A percentile compares a stretch with the other conserved stretches of the same genome.
These are phyloP conservation scores for Rhodofomes roseus DNA, from an alignment of 1,284 basidiomycete species.

Conservation along the genomic window DNA sequence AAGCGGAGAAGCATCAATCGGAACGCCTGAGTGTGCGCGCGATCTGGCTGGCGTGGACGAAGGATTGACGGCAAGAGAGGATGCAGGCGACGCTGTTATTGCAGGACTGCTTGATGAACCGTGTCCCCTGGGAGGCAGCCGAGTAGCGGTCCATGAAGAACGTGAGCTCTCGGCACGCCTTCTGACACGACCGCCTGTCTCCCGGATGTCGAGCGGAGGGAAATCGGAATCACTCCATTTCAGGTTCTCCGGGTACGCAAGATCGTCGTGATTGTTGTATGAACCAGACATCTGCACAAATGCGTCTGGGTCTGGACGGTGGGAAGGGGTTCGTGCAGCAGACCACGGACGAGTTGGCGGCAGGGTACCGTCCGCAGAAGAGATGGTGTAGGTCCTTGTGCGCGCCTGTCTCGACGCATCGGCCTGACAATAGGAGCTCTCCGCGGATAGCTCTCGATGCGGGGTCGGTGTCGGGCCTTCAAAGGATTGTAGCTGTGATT, in stretches of 20 bases:
- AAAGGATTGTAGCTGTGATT: conserved; percentile 3
- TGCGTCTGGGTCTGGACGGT: neutral
- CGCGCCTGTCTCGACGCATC: neutral
- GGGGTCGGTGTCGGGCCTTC: neutral
- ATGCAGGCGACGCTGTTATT: conserved; percentile 8
- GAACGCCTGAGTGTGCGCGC: neutral
- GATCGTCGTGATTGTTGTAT: neutral
- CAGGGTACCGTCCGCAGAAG: neutral
- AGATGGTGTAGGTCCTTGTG: neutral
- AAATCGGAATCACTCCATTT: conserved; percentile 39
- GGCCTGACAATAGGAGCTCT: neutral
- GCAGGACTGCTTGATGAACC: neutral
- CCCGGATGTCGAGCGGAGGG: conserved; percentile 33
- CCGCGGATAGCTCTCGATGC: neutral
- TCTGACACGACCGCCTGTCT: neutral
- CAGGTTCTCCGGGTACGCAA: conserved; percentile 11
- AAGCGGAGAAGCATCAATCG: neutral
- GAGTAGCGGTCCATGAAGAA: neutral
- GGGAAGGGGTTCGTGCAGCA: conserved; percentile 1
- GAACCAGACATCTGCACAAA: neutral
- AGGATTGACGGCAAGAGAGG: conserved; percentile 10
- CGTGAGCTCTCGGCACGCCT: neutral
- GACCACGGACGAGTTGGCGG: neutral
- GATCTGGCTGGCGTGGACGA: neutral
- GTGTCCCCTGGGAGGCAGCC: conserved; percentile 2